These are phyloP conservation scores for Pichia phayaonensis DNA, from an alignment of 805 yeast genomes.

Conservation along the genomic window DNA sequence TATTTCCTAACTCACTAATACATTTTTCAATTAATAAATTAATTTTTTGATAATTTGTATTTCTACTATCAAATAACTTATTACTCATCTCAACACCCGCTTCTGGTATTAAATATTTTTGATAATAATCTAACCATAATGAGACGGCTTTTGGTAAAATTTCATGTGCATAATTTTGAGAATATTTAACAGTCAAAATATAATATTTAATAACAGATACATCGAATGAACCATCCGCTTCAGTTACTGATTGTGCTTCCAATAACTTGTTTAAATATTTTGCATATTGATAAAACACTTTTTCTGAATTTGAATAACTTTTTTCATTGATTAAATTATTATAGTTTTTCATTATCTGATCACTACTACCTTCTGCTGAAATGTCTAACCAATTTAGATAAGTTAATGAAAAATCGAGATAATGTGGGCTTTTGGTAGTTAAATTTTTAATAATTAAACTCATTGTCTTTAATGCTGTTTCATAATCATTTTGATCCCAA, in stretches of 20 bases:
- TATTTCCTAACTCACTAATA: slow-evolving; percentile 24
- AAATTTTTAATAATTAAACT: slow-evolving; percentile 30
- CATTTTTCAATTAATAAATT: slow-evolving; percentile 15
- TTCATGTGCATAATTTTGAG: slow-evolving; percentile 49
- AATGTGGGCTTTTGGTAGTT: slow-evolving; percentile 16
- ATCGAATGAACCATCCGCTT: slow-evolving; percentile 45
- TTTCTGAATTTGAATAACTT: slow-evolving; percentile 44
- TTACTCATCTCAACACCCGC: background rate
- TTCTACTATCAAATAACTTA: slow-evolving; percentile 1
- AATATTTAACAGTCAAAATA: slow-evolving; percentile 50
- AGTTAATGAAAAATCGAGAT: slow-evolving; percentile 49
- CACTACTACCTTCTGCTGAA: slow-evolving; percentile 76
- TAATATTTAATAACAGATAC: slow-evolving; percentile 48
- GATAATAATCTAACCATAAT: slow-evolving; percentile 78
- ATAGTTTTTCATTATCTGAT: slow-evolving; percentile 65
- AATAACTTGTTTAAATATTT: slow-evolving; percentile 68
- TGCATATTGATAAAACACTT: slow-evolving; percentile 71
- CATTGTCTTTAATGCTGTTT: slow-evolving; percentile 69
- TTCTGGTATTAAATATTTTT: slow-evolving; percentile 18
- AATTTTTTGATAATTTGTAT: slow-evolving; percentile 6
- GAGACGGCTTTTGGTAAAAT: slow-evolving; percentile 86
- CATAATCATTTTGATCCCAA: slow-evolving; percentile 85
- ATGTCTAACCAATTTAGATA: slow-evolving; percentile 85
- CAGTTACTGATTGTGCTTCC: slow-evolving; percentile 45
- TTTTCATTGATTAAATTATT: slow-evolving; percentile 39